phyloP scores from a whole-genome alignment of 495 filamentous ascomycete genomes.

The Xylaria sp. region DNA sequence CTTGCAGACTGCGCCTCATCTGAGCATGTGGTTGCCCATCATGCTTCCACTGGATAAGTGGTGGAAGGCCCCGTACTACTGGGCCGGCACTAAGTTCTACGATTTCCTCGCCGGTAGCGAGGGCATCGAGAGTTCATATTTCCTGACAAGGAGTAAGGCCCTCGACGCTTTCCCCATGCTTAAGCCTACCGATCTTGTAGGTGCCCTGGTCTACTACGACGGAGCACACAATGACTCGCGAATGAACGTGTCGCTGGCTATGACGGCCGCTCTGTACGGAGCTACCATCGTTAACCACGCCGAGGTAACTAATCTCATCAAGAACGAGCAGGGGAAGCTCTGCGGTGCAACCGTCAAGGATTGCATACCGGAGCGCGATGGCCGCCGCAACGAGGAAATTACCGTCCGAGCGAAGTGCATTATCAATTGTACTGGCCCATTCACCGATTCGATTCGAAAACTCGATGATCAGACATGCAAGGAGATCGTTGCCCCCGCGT shows the following conservation, averaged over 20 bases:
- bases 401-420: constrained; percentile 85
- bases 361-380: constrained; percentile 64
- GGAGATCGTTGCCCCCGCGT: constrained; percentile 92
- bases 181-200: constrained; percentile 82
- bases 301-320: constrained; percentile 84
- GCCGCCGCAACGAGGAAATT: constrained; percentile 64
- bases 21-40: constrained; percentile 94
- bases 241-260: constrained; percentile 96
- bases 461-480: constrained; percentile 76
- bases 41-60: constrained; percentile 96
- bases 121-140: constrained; percentile 97
- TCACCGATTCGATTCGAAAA: constrained; percentile 91
- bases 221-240: constrained; percentile 97
- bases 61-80: constrained; percentile 99
- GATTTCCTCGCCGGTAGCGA: constrained; percentile 94
- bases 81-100: constrained; percentile 94
- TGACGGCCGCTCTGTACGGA: constrained; percentile 95
- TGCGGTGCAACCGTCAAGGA: constrained; percentile 83
- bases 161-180: constrained; percentile 98
- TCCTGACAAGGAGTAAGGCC: constrained; percentile 91
- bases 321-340: constrained; percentile 79
- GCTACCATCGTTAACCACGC: constrained; percentile 92
- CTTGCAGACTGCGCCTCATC: constrained; percentile 92
- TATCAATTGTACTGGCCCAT: constrained; percentile 96
- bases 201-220: constrained; percentile 97